phyloP scores from a whole-genome alignment of 306 rosid species.

The Vigna hirtella region DNA sequence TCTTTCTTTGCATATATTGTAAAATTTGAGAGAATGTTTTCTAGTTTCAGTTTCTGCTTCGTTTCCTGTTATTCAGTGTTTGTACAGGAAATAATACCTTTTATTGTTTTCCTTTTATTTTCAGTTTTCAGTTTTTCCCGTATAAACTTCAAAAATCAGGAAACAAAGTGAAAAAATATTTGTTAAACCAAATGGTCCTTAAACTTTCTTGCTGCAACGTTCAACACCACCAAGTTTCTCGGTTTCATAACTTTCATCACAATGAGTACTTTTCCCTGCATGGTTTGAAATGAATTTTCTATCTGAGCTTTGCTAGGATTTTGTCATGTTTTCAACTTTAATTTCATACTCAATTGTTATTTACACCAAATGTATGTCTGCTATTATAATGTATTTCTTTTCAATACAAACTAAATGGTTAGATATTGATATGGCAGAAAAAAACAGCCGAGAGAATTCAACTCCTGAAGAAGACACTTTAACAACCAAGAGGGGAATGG shows the following conservation, averaged over 20 bases:
- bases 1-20: slow-evolving; percentile 9
- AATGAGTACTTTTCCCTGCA: background rate
- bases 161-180: background rate
- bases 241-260: background rate
- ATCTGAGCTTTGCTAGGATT: background rate
- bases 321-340: slow-evolving; percentile 21
- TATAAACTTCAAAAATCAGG: background rate
- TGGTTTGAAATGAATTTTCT: background rate
- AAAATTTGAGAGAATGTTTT: background rate
- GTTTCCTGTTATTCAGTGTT: background rate
- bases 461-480: background rate
- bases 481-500: slow-evolving; percentile 52
- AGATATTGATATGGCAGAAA: slow-evolving; percentile 42
- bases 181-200: background rate
- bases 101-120: background rate
- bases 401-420: slow-evolving; percentile 34
- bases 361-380: background rate
- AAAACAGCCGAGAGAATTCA: slow-evolving; percentile 42
- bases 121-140: background rate
- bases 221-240: background rate
- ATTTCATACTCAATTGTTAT: background rate
- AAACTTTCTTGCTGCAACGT: slow-evolving; percentile 20
- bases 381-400: slow-evolving; percentile 18
- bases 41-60: background rate
- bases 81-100: background rate